Base-by-base conservation (phyloP, 768 basidiomycete genomes). In the Botryobasidium botryosum region DNA sequence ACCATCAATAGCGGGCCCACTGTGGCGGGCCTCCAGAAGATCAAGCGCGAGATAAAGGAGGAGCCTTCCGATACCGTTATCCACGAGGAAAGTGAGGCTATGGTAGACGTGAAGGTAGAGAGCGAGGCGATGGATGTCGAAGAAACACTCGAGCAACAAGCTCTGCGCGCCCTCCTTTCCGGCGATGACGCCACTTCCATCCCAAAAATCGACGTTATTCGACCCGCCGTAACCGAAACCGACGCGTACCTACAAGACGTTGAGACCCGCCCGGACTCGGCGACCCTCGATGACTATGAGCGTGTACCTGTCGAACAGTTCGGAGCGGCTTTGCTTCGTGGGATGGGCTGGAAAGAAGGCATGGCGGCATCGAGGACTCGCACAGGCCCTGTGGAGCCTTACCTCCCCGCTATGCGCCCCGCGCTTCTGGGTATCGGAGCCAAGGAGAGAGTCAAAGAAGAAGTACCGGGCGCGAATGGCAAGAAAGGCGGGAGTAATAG, bases 261-360 rank as follows among this genome's bases (percentile, higher is more conserved):
- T 3, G 68, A 68, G 15, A 77, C 77, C 12, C 71, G 92, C 4
- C 86, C 86, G 0, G 80, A 82, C 5, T 59, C 61, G 43, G 76
- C 90, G 1, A 75, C 82, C 0, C 61, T 83, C 15, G 77, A 83
- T 0, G 92, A 91, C 59, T 99, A 97, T 56, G 74, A 74, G 28
- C 79, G 87, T 17, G 75, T 96, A 0, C 94, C 94, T 0, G 78
- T 99, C 13, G 78, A 81, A 4, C 80, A 85, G 45, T 99, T 97
- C 52, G 92, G 94, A 5, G 77, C 82, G 4, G 94, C 94, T 5
- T 71, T 97, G 53, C 67, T 94, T 3, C 72, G 90, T 36, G 92
- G 92, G 0, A 97, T 97, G 94, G 91, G 91, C 2, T 96, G 88
- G 88, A 83, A 83, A 49, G 77, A 82, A 28, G 81, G 83, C 1